Percentiles rank a stretch among this genome's conserved stretches.
These are phyloP conservation scores for Grosmannia serpens DNA, from an alignment of 2,329 filamentous ascomycete species.

Conservation along the genomic window DNA sequence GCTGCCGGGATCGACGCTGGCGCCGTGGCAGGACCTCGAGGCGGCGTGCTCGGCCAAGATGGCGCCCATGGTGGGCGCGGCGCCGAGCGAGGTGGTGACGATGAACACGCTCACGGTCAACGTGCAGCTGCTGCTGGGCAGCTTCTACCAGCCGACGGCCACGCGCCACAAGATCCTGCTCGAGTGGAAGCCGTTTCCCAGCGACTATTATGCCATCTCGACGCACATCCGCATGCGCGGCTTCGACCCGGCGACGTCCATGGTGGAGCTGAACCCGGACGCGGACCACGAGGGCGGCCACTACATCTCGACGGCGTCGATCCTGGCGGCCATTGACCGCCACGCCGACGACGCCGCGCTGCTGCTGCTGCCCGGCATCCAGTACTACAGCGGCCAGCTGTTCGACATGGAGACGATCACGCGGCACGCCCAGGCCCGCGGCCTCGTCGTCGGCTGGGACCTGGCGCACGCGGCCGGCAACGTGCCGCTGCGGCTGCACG, in stretches of 20 bases:
- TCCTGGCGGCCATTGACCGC: slow-evolving; percentile 61
- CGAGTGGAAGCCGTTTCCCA: slow-evolving; percentile 82
- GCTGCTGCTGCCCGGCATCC: slow-evolving; percentile 72
- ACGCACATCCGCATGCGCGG: slow-evolving; percentile 67
- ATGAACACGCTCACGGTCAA: slow-evolving; percentile 84
- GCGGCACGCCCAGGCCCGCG: slow-evolving; percentile 50
- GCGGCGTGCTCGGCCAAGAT: slow-evolving; percentile 60
- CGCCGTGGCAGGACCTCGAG: slow-evolving; percentile 68
- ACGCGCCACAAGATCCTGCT: slow-evolving; percentile 65
- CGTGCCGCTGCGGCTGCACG: slow-evolving; percentile 65
- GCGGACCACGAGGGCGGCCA: slow-evolving; percentile 28
- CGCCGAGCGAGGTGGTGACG: slow-evolving; percentile 62
- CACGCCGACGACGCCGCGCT: slow-evolving; percentile 62
- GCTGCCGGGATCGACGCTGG: slow-evolving; percentile 54
- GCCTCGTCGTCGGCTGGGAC: slow-evolving; percentile 49
- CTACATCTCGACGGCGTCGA: slow-evolving; percentile 57
- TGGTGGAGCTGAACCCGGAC: slow-evolving; percentile 62
- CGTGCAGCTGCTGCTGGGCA: slow-evolving; percentile 73
- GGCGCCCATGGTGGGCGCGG: slow-evolving; percentile 63
- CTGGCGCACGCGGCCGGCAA: slow-evolving; percentile 61
- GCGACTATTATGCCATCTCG: slow-evolving; percentile 78
- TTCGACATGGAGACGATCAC: slow-evolving; percentile 79
- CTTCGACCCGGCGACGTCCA: slow-evolving; percentile 52
- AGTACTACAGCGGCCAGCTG: slow-evolving; percentile 85
- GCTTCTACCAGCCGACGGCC: slow-evolving; percentile 64